Evolutionary conservation across 2,329 filamentous ascomycete species (phyloP).

Genomic region (Aureobasidium sp.): DNA sequence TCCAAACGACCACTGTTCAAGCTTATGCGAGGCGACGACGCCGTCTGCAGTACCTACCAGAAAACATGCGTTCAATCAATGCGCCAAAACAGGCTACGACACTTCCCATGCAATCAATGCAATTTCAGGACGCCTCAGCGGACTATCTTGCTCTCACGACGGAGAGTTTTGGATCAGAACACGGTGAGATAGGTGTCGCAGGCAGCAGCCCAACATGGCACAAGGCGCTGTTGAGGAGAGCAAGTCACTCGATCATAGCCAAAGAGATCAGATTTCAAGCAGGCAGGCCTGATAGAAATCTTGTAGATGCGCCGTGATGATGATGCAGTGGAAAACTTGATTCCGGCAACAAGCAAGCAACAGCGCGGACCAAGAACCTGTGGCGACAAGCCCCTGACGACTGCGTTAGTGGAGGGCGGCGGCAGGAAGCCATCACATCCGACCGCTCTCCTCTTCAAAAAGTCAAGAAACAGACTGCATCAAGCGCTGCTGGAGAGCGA

Average conservation of each 20-base stretch:
- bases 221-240: not conserved
- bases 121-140: not conserved
- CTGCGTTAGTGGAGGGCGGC: constrained; percentile 3
- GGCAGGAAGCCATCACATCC: not conserved
- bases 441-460: not conserved
- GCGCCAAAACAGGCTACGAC: not conserved
- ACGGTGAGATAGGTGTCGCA: not conserved
- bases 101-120: not conserved
- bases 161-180: not conserved
- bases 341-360: constrained; percentile 9
- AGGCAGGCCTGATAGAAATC: not conserved
- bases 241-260: not conserved
- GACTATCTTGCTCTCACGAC: not conserved
- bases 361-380: constrained; percentile 1
- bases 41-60: not conserved
- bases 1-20: not conserved
- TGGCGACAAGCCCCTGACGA: constrained; percentile 10
- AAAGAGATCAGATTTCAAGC: not conserved
- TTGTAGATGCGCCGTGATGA: not conserved
- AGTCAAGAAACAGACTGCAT: not conserved
- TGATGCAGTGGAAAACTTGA: not conserved
- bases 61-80: not conserved
- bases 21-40: not conserved
- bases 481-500: not conserved
- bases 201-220: not conserved